Conservation (phyloP, 192 early-diverging fungal genomes). For the Entomortierella chlamydospora region DNA sequence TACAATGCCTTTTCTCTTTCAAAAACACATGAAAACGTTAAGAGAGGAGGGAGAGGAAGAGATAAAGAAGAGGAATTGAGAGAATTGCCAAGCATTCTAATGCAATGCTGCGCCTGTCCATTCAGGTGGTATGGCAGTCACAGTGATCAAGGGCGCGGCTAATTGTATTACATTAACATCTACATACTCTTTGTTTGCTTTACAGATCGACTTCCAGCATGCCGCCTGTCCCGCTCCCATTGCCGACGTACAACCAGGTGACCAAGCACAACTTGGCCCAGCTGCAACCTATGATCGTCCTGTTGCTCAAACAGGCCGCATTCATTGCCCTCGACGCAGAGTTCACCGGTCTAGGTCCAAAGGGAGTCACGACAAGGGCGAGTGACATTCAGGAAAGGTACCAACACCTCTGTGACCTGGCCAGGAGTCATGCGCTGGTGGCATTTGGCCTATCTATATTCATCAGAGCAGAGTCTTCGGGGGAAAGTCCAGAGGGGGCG, state of each 20-base stretch:
- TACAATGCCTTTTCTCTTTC: too few relatives aligned
- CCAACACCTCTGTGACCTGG: constrained; percentile 75
- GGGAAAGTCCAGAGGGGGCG: background rate
- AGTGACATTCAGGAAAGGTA: constrained; percentile 89
- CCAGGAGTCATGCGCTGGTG: constrained; percentile 80
- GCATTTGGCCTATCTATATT: constrained; percentile 87
- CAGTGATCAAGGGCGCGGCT: too few relatives aligned
- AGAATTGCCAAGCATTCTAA: too few relatives aligned
- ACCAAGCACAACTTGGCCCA: constrained; percentile 69
- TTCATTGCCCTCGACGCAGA: constrained; percentile 93
- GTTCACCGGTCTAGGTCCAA: constrained; percentile 84
- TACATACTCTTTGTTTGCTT: background rate
- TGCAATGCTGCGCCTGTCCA: too few relatives aligned
- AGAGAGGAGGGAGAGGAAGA: too few relatives aligned
- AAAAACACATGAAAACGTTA: too few relatives aligned
- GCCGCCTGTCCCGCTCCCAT: constrained; percentile 11
- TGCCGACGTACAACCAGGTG: constrained; percentile 72
- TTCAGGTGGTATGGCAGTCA: too few relatives aligned
- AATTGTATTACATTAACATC: too few relatives aligned
- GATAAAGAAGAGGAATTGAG: too few relatives aligned
- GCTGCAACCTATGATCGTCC: constrained; percentile 59
- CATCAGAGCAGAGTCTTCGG: constrained; percentile 22
- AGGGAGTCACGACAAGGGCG: constrained; percentile 44
- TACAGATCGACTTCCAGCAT: constrained; percentile 1
- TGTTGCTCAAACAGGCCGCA: constrained; percentile 62